These are phyloP conservation scores for Epichloe uncinata DNA, from an alignment of 2,329 filamentous ascomycete genomes.

Conservation along the genomic window DNA sequence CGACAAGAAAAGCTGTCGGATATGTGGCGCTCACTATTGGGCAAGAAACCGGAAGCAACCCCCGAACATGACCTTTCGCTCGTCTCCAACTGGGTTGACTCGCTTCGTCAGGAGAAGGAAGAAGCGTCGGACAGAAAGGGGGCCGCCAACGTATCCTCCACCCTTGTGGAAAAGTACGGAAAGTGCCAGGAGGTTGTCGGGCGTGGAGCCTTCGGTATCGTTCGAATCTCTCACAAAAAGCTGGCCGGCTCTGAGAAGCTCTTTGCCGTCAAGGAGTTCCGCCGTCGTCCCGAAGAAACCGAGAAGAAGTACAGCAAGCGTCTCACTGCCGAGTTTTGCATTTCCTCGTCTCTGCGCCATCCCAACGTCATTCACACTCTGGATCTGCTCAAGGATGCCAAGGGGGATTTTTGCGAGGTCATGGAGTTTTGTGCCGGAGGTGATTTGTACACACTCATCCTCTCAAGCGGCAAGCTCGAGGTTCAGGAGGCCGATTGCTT, in stretches of 20 bases:
- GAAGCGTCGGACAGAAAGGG: constrained; percentile 71
- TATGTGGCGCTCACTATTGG: constrained; percentile 78
- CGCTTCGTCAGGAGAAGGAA: constrained; percentile 78
- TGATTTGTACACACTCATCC: constrained; percentile 85
- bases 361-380: constrained; percentile 97
- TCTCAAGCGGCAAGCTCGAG: constrained; percentile 83
- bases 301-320: constrained; percentile 97
- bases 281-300: constrained; percentile 83
- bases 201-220: constrained; percentile 91
- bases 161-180: constrained; percentile 90
- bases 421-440: constrained; percentile 99
- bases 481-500: constrained; percentile 92
- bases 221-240: constrained; percentile 93
- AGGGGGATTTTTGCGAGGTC: constrained; percentile 96
- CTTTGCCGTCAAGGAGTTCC: constrained; percentile 97
- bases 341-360: constrained; percentile 90
- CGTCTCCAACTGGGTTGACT: constrained; percentile 93
- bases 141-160: constrained; percentile 54
- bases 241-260: constrained; percentile 78
- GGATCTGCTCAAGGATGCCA: constrained; percentile 87
- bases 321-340: constrained; percentile 94
- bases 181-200: constrained; percentile 97
- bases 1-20: constrained; percentile 90
- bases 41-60: constrained; percentile 65
- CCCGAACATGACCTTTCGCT: constrained; percentile 78